Percentiles rank a stretch among this genome's conserved stretches.
These are phyloP conservation scores for Fusarium graminum DNA, from an alignment of 2,329 filamentous ascomycete genomes.

Conservation along the genomic window DNA sequence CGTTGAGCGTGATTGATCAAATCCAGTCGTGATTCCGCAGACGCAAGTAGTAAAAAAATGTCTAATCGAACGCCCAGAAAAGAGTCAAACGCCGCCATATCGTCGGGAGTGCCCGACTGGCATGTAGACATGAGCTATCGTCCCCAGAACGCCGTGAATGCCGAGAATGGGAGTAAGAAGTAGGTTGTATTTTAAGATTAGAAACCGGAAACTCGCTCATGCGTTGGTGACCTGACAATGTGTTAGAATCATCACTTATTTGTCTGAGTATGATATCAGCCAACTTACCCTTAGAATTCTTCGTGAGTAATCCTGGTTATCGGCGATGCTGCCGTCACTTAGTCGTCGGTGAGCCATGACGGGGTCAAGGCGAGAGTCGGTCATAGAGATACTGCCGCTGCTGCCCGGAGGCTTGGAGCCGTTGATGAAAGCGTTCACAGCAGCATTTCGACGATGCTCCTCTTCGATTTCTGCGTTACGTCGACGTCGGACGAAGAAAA, in stretches of 20 bases:
- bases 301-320: constrained; percentile 96
- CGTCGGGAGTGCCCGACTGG: constrained; percentile 51
- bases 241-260: too few relatives aligned
- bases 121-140: constrained; percentile 56
- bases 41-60: constrained; percentile 48
- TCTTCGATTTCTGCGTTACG: constrained; percentile 84
- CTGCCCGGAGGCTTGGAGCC: constrained; percentile 72
- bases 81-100: constrained; percentile 56
- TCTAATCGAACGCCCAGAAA: constrained; percentile 56
- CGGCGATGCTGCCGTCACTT: constrained; percentile 95
- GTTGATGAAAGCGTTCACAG: constrained; percentile 81
- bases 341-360: constrained; percentile 85
- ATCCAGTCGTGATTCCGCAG: constrained; percentile 50
- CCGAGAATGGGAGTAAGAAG: too few relatives aligned
- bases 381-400: constrained; percentile 76
- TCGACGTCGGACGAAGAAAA: constrained; percentile 81
- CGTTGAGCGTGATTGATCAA: constrained; percentile 48
- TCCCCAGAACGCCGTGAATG: constrained; percentile 61
- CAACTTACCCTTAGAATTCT: constrained; percentile 90
- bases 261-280: too few relatives aligned
- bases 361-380: constrained; percentile 88
- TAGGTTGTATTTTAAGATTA: too few relatives aligned
- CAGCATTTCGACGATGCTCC: constrained; percentile 84
- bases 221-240: too few relatives aligned
- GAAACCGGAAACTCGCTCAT: constrained; percentile 55